phyloP scores from a whole-genome alignment of 139 green algal species.

The Coelastrella sp. region DNA sequence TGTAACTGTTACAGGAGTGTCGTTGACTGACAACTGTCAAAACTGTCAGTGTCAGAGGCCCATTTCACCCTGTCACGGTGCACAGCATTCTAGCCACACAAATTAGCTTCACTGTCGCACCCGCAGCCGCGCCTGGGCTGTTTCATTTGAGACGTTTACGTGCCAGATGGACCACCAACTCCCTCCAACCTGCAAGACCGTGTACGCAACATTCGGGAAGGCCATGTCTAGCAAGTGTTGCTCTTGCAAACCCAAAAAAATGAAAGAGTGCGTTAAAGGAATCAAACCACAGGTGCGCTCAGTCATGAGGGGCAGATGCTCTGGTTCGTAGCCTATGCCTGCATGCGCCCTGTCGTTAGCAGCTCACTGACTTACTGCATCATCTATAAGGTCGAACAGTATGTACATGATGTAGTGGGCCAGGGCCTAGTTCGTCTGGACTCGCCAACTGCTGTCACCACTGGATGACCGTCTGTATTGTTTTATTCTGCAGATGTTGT shows the following conservation, averaged over 20 bases:
- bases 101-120: too few species aligned
- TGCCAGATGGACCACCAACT: neutral
- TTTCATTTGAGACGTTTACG: neutral
- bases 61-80: too few species aligned
- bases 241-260: neutral
- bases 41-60: too few species aligned
- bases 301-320: neutral
- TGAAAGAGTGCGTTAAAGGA: constrained; percentile 12
- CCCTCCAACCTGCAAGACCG: neutral
- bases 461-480: neutral
- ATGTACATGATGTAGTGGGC: neutral
- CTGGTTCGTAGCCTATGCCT: neutral
- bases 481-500: neutral
- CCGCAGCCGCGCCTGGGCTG: too few species aligned
- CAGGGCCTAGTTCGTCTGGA: neutral
- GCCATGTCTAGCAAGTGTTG: constrained; percentile 3
- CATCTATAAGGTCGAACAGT: too few species aligned
- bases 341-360: neutral
- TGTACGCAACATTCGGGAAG: neutral
- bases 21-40: too few species aligned
- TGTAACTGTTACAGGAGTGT: too few species aligned
- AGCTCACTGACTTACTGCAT: neutral
- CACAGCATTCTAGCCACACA: too few species aligned
- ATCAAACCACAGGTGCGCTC: constrained; percentile 1
- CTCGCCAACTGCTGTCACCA: neutral